Conservation (phyloP, 2,329 filamentous ascomycete genomes). For the Paecilomyces dactylethromorphus region DNA sequence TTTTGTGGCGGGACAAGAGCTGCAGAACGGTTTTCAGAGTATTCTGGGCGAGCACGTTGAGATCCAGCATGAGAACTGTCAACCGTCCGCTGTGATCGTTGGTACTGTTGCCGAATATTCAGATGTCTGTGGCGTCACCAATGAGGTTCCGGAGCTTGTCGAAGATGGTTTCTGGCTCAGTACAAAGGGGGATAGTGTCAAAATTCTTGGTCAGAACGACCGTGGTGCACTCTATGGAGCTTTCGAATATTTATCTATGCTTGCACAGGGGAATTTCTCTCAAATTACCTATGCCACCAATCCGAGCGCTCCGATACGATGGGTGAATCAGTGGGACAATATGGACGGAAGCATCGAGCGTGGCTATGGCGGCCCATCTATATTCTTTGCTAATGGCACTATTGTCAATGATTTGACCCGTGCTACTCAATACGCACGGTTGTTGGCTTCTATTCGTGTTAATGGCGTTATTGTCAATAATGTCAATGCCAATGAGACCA, state of each 20-base stretch:
- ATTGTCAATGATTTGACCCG: slow-evolving; percentile 55
- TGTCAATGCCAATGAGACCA: slow-evolving; percentile 59
- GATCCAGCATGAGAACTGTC: slow-evolving; percentile 20
- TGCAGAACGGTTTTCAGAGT: slow-evolving; percentile 51
- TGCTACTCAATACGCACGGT: slow-evolving; percentile 56
- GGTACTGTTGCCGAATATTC: slow-evolving; percentile 26
- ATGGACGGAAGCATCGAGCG: slow-evolving; percentile 61
- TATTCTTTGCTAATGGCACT: slow-evolving; percentile 57
- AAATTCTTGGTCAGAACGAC: slow-evolving; percentile 60
- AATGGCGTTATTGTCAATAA: slow-evolving; percentile 66
- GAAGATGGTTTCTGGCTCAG: slow-evolving; percentile 54
- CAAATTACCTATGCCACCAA: slow-evolving; percentile 45
- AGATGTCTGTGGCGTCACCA: slow-evolving; percentile 11
- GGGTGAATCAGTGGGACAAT: slow-evolving; percentile 71
- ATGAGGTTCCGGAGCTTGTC: slow-evolving; percentile 19
- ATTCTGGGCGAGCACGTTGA: slow-evolving; percentile 49
- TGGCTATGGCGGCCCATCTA: slow-evolving; percentile 61
- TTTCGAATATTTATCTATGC: slow-evolving; percentile 60
- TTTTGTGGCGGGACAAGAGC: slow-evolving; percentile 52
- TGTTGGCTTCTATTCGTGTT: slow-evolving; percentile 59
- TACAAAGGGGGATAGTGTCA: slow-evolving; percentile 40
- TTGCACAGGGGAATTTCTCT: slow-evolving; percentile 55
- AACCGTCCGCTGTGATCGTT: slow-evolving; percentile 21
- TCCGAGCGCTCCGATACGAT: slow-evolving; percentile 57
- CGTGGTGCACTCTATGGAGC: slow-evolving; percentile 63